Base-by-base conservation (phyloP, 495 filamentous ascomycete species). In the Astrothelium macrocarpum region DNA sequence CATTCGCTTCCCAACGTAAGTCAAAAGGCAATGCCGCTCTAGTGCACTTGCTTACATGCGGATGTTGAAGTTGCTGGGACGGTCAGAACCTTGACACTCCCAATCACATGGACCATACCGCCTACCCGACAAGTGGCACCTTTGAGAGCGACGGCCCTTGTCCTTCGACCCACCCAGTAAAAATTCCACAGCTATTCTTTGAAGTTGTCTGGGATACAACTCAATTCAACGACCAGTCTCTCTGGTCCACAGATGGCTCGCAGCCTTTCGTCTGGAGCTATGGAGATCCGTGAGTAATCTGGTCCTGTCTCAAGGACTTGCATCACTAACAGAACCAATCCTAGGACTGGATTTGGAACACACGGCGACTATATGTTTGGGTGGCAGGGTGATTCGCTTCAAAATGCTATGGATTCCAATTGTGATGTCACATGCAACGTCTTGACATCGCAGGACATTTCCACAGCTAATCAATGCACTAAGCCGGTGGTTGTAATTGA, bases 311-410 rank as follows among this genome's bases (percentile, higher is more conserved):
- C 18, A n/a, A n/a, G 28, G 56, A 12, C 7, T 31, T 18, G 25
- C 18, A 59, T 31, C 56, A 20, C 28, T 36, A 18, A 59, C 45
- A 59, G 16, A 23, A 59, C 29, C 56, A 32, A 12, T 14, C 29
- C 16, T 14, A 59, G 56, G 12, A 77, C 72, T 18, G 76, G 76
- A 9, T 78, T 75, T 69, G 71, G 73, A 1, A 74, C 71, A 49
- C 76, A 78, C 63, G 76, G 70, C 16, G 76, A 78, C 67, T 78
- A 78, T 65, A 68, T 78, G 1, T 78, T 78, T 65, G 76, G 76
- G 18, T 78, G 77, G 78, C 74, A 81, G 65, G 79, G 73, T 45
- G 75, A 79, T 31, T 72, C 77, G 0, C 71, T 82, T 2, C 77
- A 76, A 65, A 70, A 73, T 18, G 72, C 72, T 20, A 68, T 78